A percentile compares a stretch with the other conserved stretches of the same genome.
phyloP scores from a whole-genome alignment of 371 early-diverging fungal species.

The Apophysomyces sp. region DNA sequence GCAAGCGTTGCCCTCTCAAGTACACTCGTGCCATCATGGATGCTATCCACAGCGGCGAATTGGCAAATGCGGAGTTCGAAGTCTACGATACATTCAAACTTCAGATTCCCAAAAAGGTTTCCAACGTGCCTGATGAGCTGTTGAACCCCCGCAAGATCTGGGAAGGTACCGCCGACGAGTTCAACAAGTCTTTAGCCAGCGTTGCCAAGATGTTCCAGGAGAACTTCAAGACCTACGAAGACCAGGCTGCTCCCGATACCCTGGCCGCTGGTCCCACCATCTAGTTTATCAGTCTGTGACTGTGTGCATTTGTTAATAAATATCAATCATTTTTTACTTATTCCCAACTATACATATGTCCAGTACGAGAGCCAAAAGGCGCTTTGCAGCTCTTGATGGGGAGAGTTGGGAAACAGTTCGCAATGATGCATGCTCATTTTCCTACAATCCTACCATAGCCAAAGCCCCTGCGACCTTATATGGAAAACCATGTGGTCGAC shows the following conservation, averaged over 20 bases:
- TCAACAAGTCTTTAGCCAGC: conserved; percentile 58
- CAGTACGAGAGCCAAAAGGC: too few species aligned
- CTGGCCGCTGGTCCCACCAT: conserved; percentile 76
- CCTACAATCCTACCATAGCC: too few species aligned
- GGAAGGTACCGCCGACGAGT: conserved; percentile 67
- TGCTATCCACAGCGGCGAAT: conserved; percentile 89
- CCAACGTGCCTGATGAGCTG: conserved; percentile 79
- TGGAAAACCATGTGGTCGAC: too few species aligned
- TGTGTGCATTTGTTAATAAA: too few species aligned
- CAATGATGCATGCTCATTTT: too few species aligned
- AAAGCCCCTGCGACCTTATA: too few species aligned
- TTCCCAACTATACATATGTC: too few species aligned
- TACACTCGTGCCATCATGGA: conserved; percentile 97
- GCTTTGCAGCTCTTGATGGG: too few species aligned
- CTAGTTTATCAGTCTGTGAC: too few species aligned
- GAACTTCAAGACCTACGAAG: conserved; percentile 85
- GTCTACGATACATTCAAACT: conserved; percentile 82
- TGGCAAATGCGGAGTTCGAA: conserved; percentile 77
- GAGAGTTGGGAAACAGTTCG: too few species aligned
- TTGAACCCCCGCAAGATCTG: conserved; percentile 86
- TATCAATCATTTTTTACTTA: too few species aligned
- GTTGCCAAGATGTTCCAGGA: conserved; percentile 81
- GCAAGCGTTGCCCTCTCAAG: conserved; percentile 93
- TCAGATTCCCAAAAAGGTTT: conserved; percentile 70
- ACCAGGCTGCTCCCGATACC: conserved; percentile 74